Base-by-base conservation (phyloP, 1,284 basidiomycete species). In the Fistulina hepatica region DNA sequence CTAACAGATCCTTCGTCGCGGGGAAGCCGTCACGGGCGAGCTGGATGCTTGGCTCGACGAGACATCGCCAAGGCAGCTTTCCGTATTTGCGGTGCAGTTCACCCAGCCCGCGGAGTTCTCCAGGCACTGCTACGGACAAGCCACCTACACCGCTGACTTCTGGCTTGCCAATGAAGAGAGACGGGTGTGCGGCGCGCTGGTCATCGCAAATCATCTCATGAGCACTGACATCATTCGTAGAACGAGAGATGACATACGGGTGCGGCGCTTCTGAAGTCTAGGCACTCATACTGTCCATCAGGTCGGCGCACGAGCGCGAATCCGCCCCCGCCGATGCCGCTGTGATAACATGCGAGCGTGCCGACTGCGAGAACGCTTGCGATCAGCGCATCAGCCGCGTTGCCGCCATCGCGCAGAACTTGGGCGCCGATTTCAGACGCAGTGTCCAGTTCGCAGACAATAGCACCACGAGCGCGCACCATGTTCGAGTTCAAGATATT, bases 291-390 rank as follows among this genome's bases (percentile, higher is more conserved):
- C 15, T 11, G 9, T 13, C 28, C 37, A 21, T 46, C 36, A 11
- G 45, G 28, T 9, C 4, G 67, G 53, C 65, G 61, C 32, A 76
- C 58, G 17, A 70, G 55, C 56, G 70, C 65, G 42, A 49, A 52
- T 21, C 46, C 51, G 6, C 50, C 48, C 6, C 48, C 48, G 2
- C 48, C 45, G 27, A 49, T 45, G 6, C 70, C 53, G 6, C 49
- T 52, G 33, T 56, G 50, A 24, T 50, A 55, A 16, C 52, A 52
- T 6, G 42, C 30, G 10, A 57, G 49, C 5, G 43, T 44, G 0
- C 72, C 73, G 21, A 73, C 64, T 50, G 73, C 75, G 13, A 76
- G 56, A n/a, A 66, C 62, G 13, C 63, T 59, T n/a, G 73, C 71
- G 26, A 77, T 66, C 11, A 15, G 73, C 7, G 73, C 70, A 46